Conservation (phyloP, 176 grass and related monocot genomes). For the Carex parvula region DNA sequence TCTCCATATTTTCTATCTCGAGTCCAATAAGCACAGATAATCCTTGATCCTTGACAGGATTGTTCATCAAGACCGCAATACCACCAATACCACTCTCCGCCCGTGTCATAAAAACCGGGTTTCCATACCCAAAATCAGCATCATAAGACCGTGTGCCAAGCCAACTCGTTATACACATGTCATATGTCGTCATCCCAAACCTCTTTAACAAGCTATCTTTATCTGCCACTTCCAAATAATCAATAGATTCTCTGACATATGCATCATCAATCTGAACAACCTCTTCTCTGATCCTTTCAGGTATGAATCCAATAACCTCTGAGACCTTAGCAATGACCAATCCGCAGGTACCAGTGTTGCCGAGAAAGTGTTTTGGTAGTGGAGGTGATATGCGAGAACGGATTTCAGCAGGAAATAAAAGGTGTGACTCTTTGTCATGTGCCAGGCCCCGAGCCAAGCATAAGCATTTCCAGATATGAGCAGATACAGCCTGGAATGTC, state of each 20-base stretch:
- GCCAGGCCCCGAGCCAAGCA: conserved; percentile 1
- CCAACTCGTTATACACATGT: conserved; percentile 61
- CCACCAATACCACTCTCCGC: conserved; percentile 34
- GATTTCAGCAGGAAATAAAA: conserved; percentile 14
- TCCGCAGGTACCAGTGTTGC: background rate
- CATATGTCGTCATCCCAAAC: conserved; percentile 40
- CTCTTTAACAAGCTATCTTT: conserved; percentile 21
- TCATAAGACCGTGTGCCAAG: conserved; percentile 43
- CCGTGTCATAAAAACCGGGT: conserved; percentile 41
- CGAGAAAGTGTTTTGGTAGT: conserved; percentile 3
- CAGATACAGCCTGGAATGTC: background rate
- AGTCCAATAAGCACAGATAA: conserved; percentile 25
- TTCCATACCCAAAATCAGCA: conserved; percentile 57
- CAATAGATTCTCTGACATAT: conserved; percentile 17
- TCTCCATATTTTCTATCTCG: conserved; percentile 23
- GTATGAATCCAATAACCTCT: background rate
- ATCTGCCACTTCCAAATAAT: conserved; percentile 6
- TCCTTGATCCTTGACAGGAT: conserved; percentile 15
- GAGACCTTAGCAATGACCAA: conserved; percentile 14
- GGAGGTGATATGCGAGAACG: conserved; percentile 11
- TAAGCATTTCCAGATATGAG: conserved; percentile 18
- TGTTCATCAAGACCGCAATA: conserved; percentile 15
- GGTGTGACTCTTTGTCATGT: background rate
- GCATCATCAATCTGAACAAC: conserved; percentile 6
- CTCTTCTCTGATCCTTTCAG: background rate